These are phyloP conservation scores for Boletus coccyginus DNA, from an alignment of 768 basidiomycete genomes.

Conservation along the genomic window DNA sequence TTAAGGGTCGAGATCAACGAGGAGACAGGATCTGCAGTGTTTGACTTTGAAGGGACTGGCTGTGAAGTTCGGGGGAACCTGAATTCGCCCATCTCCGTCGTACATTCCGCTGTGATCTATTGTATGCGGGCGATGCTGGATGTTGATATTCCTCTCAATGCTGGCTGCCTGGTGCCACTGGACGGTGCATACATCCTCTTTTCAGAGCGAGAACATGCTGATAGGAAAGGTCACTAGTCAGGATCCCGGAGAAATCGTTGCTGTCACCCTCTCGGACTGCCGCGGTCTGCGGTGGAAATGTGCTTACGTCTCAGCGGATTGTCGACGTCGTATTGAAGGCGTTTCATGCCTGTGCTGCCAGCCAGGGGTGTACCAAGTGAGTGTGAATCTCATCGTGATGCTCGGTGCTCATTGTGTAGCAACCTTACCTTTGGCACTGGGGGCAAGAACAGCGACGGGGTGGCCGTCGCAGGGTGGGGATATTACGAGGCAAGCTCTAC, in stretches of 20 bases:
- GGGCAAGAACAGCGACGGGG: slow-evolving; percentile 81
- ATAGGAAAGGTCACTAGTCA: slow-evolving; percentile 45
- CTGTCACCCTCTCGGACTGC: slow-evolving; percentile 81
- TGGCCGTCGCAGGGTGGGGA: slow-evolving; percentile 78
- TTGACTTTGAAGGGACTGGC: slow-evolving; percentile 86
- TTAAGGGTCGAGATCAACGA: slow-evolving; percentile 78
- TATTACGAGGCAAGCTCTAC: slow-evolving; percentile 66
- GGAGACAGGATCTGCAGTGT: slow-evolving; percentile 67
- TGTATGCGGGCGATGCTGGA: slow-evolving; percentile 87
- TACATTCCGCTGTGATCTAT: slow-evolving; percentile 85
- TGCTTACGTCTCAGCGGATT: slow-evolving; percentile 87
- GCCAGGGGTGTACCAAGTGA: slow-evolving; percentile 92
- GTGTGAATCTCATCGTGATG: slow-evolving; percentile 16
- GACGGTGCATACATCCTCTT: slow-evolving; percentile 48
- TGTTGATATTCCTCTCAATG: slow-evolving; percentile 87
- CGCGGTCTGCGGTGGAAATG: slow-evolving; percentile 93
- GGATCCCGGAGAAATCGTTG: slow-evolving; percentile 75
- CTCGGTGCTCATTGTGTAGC: slow-evolving; percentile 36
- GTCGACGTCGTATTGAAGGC: slow-evolving; percentile 93
- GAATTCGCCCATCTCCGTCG: slow-evolving; percentile 83
- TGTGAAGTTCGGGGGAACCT: slow-evolving; percentile 83
- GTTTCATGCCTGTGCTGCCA: slow-evolving; percentile 88
- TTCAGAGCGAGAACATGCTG: not conserved
- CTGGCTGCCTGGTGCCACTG: slow-evolving; percentile 87
- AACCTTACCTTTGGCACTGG: slow-evolving; percentile 89